Base-by-base conservation (phyloP, 192 early-diverging fungal species). In the Lobosporangium transversale region DNA sequence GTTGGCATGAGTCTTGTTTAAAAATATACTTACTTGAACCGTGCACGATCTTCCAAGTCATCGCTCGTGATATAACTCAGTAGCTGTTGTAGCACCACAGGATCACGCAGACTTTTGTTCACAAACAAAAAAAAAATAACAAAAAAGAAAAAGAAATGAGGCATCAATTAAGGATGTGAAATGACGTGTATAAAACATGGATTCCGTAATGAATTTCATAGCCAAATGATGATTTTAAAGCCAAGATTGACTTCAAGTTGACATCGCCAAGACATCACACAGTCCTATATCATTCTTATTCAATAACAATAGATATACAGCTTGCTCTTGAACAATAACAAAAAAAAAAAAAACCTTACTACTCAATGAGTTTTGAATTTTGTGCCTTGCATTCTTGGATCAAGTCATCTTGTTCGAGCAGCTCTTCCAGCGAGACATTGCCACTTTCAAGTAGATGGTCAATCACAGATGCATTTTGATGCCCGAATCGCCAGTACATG, bases 401-500 rank as follows among this genome's bases (percentile, higher is more conserved):
- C 56, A 99, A 81, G 81, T 95, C 95, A 63, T 94, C 90, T 58
- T 98, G 95, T 73, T 95, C 91, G 37, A 99, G 85, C 26, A 98
- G 81, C 64, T 98, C 96, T 48, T 96, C 93, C 33, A 98, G 84
- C 15, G 93, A 93, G 55, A 95, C 71, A 70, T 94, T 94, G 55
- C 93, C 93, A 64, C 93, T 94, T 42, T 97, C 95, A 32, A 99
- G 88, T 66, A 98, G 83, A 69, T 89, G 90, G 85, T 96, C 95
- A 60, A 99, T 92, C 54, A 91, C 91, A 31, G 96, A 97, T 57
- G 93, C 87, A 76, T 91, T 89, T 78, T 95, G 91, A 70, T 94
- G 92, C 12, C 97, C 96, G 74, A 98, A 97, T 55, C 95, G 90
- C 94, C 94, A 95, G 80, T 94, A 93, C 94, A 95, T 95, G 67